Evolutionary conservation across 2,329 filamentous ascomycete genomes (phyloP).

Genomic region (Zalaria obscura): DNA sequence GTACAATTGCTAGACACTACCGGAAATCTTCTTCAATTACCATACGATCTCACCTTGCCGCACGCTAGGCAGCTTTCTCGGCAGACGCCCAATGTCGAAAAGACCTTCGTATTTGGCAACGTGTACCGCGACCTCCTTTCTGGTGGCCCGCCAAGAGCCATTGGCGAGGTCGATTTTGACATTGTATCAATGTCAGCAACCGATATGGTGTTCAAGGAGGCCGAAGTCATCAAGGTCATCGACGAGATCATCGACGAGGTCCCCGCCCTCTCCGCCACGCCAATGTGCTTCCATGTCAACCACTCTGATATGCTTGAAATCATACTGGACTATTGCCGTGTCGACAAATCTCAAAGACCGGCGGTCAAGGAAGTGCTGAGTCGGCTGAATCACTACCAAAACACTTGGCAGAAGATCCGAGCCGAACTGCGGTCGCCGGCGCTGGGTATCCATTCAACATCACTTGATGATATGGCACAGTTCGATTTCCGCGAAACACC

Average conservation of each 20-base stretch:
- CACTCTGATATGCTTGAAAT: constrained; percentile 75
- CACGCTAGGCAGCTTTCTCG: constrained; percentile 75
- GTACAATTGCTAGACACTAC: constrained; percentile 70
- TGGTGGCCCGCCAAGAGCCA: constrained; percentile 68
- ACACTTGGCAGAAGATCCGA: constrained; percentile 71
- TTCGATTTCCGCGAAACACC: constrained; percentile 79
- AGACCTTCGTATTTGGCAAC: constrained; percentile 74
- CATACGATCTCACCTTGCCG: constrained; percentile 81
- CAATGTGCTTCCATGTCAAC: constrained; percentile 82
- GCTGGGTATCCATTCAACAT: constrained; percentile 75
- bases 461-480: constrained; percentile 72
- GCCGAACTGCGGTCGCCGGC: constrained; percentile 67
- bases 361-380: constrained; percentile 72
- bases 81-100: constrained; percentile 49
- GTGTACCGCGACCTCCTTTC: constrained; percentile 71
- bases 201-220: constrained; percentile 77
- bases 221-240: constrained; percentile 83
- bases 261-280: constrained; percentile 50
- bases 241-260: constrained; percentile 80
- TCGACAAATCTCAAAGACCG: constrained; percentile 53
- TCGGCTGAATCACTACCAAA: constrained; percentile 69
- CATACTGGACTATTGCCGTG: constrained; percentile 81
- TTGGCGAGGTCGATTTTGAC: constrained; percentile 90
- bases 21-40: constrained; percentile 84
- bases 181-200: constrained; percentile 67